A percentile compares a stretch with the other conserved stretches of the same genome.
Conservation (phyloP, 805 yeast genomes). For the Lipomyces japonicus region DNA sequence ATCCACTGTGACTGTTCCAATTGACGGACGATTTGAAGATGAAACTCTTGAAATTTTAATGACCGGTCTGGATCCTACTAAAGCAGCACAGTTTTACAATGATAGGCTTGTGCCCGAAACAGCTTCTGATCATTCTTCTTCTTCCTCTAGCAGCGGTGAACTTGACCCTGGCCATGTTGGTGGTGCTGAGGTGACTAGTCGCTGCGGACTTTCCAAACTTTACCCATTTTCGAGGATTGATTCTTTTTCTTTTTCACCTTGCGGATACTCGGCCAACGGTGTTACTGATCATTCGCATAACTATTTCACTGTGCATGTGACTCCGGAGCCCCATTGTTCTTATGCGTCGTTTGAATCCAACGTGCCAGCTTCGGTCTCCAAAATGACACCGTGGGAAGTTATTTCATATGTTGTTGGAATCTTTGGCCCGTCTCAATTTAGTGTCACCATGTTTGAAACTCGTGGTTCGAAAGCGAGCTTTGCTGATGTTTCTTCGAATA, state of each 20-base stretch:
- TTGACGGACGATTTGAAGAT: conserved; percentile 40
- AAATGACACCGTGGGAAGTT: conserved; percentile 42
- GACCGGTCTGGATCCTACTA: conserved; percentile 68
- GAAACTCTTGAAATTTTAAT: conserved; percentile 85
- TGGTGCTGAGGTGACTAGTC: conserved; percentile 65
- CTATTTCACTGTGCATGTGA: conserved; percentile 84
- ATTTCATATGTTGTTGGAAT: conserved; percentile 56
- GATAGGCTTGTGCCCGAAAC: conserved; percentile 46
- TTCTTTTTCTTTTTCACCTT: conserved; percentile 87
- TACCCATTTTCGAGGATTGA: conserved; percentile 54
- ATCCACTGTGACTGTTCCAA: background rate
- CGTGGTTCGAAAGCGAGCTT: conserved; percentile 27
- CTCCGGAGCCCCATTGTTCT: conserved; percentile 92
- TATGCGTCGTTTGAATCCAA: conserved; percentile 95
- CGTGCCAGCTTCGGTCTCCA: conserved; percentile 46
- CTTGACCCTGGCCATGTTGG: conserved; percentile 75
- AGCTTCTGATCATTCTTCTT: conserved; percentile 29
- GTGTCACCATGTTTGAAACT: conserved; percentile 51
- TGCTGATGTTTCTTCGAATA: conserved; percentile 6
- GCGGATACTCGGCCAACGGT: conserved; percentile 91
- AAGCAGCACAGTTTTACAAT: conserved; percentile 58
- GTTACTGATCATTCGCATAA: conserved; percentile 52
- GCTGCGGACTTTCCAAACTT: conserved; percentile 59
- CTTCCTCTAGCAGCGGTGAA: conserved; percentile 37
- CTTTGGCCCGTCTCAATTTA: conserved; percentile 74